Evolutionary conservation across 495 filamentous ascomycete species (phyloP).

Genomic region (Penicillium manginii): DNA sequence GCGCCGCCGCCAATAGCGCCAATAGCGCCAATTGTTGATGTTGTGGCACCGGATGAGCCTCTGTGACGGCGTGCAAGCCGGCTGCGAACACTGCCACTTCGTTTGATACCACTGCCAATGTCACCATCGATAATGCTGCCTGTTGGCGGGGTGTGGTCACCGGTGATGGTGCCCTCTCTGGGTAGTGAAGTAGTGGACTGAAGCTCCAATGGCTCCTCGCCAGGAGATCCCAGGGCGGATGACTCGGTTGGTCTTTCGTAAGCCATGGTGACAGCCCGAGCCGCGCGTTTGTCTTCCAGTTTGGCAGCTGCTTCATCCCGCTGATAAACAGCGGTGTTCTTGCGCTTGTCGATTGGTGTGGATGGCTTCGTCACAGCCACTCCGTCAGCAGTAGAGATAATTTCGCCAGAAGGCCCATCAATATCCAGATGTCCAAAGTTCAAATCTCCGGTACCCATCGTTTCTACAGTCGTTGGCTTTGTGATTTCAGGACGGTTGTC

Average conservation of each 20-base stretch:
- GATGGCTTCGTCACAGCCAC: constrained; percentile 47
- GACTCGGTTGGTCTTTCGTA: constrained; percentile 54
- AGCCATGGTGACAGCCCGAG: constrained; percentile 63
- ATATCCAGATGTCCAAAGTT: constrained; percentile 77
- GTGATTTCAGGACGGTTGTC: constrained; percentile 44
- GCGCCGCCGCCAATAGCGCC: constrained; percentile 68
- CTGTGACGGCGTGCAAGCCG: constrained; percentile 74
- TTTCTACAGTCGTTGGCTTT: constrained; percentile 82
- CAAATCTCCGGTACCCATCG: constrained; percentile 84
- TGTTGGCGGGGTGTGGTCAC: constrained; percentile 65
- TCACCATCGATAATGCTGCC: constrained; percentile 73
- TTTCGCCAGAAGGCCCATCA: constrained; percentile 42
- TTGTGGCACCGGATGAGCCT: constrained; percentile 84
- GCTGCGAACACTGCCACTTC: constrained; percentile 84
- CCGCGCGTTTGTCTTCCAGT: constrained; percentile 60
- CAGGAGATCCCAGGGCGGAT: constrained; percentile 27
- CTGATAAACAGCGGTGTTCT: constrained; percentile 41
- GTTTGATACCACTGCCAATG: constrained; percentile 55
- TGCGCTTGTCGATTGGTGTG: constrained; percentile 37
- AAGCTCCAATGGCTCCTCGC: constrained; percentile 36
- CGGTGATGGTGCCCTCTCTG: constrained; percentile 41
- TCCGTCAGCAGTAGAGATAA: constrained; percentile 42
- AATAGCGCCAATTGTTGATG: constrained; percentile 70
- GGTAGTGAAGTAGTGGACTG: constrained; percentile 38
- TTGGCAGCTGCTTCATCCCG: constrained; percentile 58